phyloP scores from a whole-genome alignment of 441 rosid species.

The Syzygium syzygioides region DNA sequence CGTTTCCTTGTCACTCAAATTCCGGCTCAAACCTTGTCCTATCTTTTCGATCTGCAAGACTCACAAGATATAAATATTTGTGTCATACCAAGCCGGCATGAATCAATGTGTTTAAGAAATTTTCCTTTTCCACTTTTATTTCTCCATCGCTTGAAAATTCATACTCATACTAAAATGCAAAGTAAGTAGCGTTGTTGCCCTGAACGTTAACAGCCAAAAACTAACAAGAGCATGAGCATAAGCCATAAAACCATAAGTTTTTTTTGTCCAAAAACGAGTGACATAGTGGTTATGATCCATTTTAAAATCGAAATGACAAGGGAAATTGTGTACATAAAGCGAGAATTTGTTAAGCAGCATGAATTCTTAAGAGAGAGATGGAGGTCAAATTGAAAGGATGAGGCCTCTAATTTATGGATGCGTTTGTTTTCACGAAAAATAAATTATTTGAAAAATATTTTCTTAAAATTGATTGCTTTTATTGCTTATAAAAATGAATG shows the following conservation, averaged over 20 bases:
- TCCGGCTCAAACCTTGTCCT: not conserved
- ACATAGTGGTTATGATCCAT: not conserved
- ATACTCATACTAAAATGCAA: not conserved
- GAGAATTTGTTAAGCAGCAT: not conserved
- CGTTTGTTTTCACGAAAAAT: not conserved
- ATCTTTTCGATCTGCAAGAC: not conserved
- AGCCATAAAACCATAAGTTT: not conserved
- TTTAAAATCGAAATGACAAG: not conserved
- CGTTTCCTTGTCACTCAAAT: not conserved
- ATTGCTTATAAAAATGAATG: too few species aligned
- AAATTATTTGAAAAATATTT: too few species aligned
- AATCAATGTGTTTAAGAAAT: not conserved
- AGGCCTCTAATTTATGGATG: not conserved
- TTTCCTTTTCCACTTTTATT: too few species aligned
- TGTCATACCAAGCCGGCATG: not conserved
- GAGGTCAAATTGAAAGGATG: not conserved
- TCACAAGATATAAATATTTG: not conserved
- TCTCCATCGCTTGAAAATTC: not conserved
- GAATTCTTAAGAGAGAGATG: not conserved
- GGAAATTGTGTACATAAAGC: not conserved
- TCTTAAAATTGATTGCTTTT: too few species aligned
- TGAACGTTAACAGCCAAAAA: not conserved
- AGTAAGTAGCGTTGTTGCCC: not conserved
- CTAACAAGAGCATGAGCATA: not conserved
- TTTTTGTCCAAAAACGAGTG: not conserved